Base-by-base conservation (phyloP, 139 green algal genomes). In the Auxenochlorella pyrenoidosa region DNA sequence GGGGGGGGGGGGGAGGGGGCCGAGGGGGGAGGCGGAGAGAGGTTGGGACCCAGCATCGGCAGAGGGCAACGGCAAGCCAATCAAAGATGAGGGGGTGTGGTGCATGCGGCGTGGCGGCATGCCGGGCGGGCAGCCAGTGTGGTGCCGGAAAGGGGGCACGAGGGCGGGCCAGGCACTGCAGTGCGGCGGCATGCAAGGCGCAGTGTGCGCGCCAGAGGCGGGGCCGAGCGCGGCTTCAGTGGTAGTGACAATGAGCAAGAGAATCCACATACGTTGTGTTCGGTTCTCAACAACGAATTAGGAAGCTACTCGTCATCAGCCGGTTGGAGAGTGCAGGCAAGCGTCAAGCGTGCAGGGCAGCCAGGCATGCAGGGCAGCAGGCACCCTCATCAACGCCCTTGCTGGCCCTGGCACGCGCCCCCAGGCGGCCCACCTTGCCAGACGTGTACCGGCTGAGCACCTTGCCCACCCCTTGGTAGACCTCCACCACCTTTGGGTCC, bases 401-500 rank as follows among this genome's bases (percentile, higher is more conserved):
- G 8, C 47, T 54, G 6, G 47, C 47, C 47, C 47, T 54, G 47
- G 47, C 47, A 10, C n/a, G n/a, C n/a, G n/a, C n/a, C n/a, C n/a
- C n/a, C 63, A 36, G 63, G 13, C 18, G 22, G 38, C 82, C 15
- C 44, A 93, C 72, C 91, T 98, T 98, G 54, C 96, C 96, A 5
- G 92, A 70, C 0, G 90, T 96, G 93, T 97, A 98, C 5, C 93
- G 73, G 60, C 34, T 82, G 75, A 97, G 78, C 82, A 98, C 87
- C 72, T 92, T 90, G 51, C 95, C 94, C 63, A 97, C 95, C 0
- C 91, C 94, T 6, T 87, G 80, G 90, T 96, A 97, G 72, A 97
- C 93, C 83, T 93, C 91, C 36, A 95, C 90, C 84, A 98, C 95
- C 70, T 96, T 95, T 15, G 94, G 89, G 89, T 98, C 94, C 68